Base-by-base conservation (phyloP, 768 basidiomycete species). In the Gymnopilus dilepis region DNA sequence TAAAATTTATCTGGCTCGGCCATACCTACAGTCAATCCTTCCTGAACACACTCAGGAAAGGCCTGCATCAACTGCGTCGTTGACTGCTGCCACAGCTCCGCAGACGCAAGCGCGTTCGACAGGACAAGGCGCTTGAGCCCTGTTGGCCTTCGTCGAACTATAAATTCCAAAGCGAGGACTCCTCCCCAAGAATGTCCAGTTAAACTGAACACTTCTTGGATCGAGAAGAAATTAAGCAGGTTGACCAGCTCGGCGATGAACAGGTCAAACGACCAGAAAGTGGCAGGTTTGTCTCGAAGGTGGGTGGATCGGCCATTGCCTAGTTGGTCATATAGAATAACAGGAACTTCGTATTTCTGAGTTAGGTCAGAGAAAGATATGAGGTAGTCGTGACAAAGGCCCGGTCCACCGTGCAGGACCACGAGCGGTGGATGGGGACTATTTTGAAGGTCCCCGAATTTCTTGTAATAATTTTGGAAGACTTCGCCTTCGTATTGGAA, bases 281-380 rank as follows among this genome's bases (percentile, higher is more conserved):
- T 76, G 12, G 75, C 28, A 42, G 63, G 30, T 52, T 64, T 17
- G 66, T 76, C 64, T 79, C 83, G 61, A 19, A 86, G 73, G 62
- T 84, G 84, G 11, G 84, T 83, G 17, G 85, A 87, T 28, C 70
- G 69, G 17, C 83, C 84, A 58, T 73, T 78, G 12, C 85, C 86
- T 43, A 87, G 60, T 65, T 87, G 86, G 66, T 85, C 84, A 70
- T 87, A 86, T 48, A 86, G 65, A 37, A 88, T 67, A 62, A 86
- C 77, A 7, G 84, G 84, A 47, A 81, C 82, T 33, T 65, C 52
- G 55, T 72, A 64, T 12, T 40, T 22, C 15, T 1, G 17, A 3
- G 47, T 22, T 6, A 59, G 26, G 15, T 50, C n/a, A n/a, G 22
- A 22, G 37, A 50, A 50, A 8, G 58, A 31, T 28, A 54, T 24